These are phyloP conservation scores for Coemansia sp. DNA, from an alignment of 192 early-diverging fungal species.

Conservation along the genomic window DNA sequence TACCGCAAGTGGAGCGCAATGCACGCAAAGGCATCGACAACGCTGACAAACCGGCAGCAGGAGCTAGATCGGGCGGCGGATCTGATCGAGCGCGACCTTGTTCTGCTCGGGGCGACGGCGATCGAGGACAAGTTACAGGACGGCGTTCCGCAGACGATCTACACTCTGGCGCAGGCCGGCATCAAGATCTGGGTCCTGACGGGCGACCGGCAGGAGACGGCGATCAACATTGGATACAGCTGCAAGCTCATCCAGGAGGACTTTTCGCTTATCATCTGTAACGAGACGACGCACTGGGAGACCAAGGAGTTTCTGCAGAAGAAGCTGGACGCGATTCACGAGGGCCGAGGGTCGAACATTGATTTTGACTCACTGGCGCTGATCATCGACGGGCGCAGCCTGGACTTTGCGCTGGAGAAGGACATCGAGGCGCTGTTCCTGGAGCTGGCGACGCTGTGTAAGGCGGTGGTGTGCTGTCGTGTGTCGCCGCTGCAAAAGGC, in stretches of 20 bases:
- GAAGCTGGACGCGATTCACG: constrained; percentile 81
- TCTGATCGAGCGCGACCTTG: constrained; percentile 91
- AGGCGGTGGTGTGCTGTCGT: constrained; percentile 97
- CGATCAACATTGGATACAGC: constrained; percentile 98
- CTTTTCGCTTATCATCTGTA: constrained; percentile 93
- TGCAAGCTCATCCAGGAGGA: constrained; percentile 97
- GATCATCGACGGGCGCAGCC: constrained; percentile 92
- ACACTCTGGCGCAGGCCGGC: constrained; percentile 90
- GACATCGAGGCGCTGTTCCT: constrained; percentile 79
- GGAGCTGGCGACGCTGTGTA: constrained; percentile 89
- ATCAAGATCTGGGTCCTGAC: constrained; percentile 99
- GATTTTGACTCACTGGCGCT: constrained; percentile 78
- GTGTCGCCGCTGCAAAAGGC: constrained; percentile 99
- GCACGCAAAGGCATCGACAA: constrained; percentile 87
- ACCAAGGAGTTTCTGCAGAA: constrained; percentile 91
- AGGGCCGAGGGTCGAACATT: constrained; percentile 53
- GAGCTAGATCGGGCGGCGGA: constrained; percentile 93
- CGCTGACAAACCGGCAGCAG: constrained; percentile 84
- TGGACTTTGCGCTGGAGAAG: constrained; percentile 92
- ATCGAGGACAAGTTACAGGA: constrained; percentile 99
- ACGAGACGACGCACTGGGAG: constrained; percentile 87
- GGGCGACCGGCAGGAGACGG: constrained; percentile 97
- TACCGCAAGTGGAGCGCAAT: constrained; percentile 81
- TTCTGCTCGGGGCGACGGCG: constrained; percentile 93
- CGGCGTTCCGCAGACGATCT: constrained; percentile 97